These are phyloP conservation scores for Globisporangium emineosum DNA, from an alignment of 352 stramenopile genomes.

Conservation along the genomic window DNA sequence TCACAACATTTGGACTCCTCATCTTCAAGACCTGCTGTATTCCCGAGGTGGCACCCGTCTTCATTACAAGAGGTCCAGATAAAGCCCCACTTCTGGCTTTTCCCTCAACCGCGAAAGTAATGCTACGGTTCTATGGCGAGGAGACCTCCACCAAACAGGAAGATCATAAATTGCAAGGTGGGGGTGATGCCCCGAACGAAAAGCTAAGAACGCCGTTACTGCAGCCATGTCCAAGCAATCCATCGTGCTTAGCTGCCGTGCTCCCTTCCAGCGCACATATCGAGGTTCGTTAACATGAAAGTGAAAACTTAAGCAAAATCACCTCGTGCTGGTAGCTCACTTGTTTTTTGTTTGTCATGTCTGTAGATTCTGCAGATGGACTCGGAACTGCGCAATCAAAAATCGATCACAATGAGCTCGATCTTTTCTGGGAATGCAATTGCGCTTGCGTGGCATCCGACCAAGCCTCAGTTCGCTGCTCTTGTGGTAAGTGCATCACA, in stretches of 20 bases:
- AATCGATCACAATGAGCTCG: conserved; percentile 52
- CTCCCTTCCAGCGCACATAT: conserved; percentile 48
- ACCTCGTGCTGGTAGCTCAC: not conserved
- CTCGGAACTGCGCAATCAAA: conserved; percentile 61
- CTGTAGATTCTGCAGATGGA: conserved; percentile 63
- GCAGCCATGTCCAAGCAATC: conserved; percentile 32
- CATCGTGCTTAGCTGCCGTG: conserved; percentile 40
- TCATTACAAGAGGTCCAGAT: conserved; percentile 34
- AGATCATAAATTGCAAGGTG: conserved; percentile 51
- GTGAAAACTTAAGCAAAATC: not conserved
- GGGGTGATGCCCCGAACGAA: conserved; percentile 36
- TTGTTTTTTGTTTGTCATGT: not conserved
- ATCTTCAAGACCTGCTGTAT: conserved; percentile 38
- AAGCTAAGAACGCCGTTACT: conserved; percentile 33
- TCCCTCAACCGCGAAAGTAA: conserved; percentile 34
- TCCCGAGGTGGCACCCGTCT: conserved; percentile 25
- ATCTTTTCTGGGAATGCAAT: conserved; percentile 62
- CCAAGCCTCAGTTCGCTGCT: conserved; percentile 39
- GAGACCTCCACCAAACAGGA: conserved; percentile 52
- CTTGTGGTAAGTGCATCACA: conserved; percentile 36
- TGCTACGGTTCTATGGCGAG: conserved; percentile 47
- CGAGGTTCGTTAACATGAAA: conserved; percentile 31
- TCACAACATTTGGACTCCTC: conserved; percentile 57
- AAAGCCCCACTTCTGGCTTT: conserved; percentile 49
- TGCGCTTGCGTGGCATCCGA: conserved; percentile 62